Conservation (phyloP, 2,329 filamentous ascomycete species). For the Sphaerulina vaccinii region DNA sequence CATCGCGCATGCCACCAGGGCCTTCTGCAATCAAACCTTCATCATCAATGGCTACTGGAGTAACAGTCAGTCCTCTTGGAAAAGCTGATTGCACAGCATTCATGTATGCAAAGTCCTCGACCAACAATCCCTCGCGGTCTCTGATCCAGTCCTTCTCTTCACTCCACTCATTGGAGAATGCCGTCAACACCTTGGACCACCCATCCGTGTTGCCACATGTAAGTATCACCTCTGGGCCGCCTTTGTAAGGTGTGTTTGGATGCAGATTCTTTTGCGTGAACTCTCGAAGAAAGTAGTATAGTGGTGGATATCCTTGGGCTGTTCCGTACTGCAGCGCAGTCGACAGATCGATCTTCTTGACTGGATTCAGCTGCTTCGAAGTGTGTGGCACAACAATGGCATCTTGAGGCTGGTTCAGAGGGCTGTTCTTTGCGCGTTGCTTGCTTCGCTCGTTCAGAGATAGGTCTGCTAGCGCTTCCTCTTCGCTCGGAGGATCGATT, state of each 20-base stretch:
- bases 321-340: constrained; percentile 84
- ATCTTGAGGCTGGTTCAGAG: constrained; percentile 37
- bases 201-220: constrained; percentile 85
- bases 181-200: constrained; percentile 72
- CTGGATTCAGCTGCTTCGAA: constrained; percentile 56
- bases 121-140: constrained; percentile 73
- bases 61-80: constrained; percentile 70
- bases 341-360: constrained; percentile 73
- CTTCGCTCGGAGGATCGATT: constrained; percentile 46
- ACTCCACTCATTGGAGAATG: constrained; percentile 74
- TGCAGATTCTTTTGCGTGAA: constrained; percentile 76
- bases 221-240: constrained; percentile 73
- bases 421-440: constrained; percentile 28
- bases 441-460: constrained; percentile 16
- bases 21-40: constrained; percentile 77
- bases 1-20: constrained; percentile 70
- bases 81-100: constrained; percentile 67
- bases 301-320: constrained; percentile 76
- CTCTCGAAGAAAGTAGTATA: constrained; percentile 74
- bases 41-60: constrained; percentile 71
- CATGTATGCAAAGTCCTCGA: constrained; percentile 79
- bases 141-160: constrained; percentile 64
- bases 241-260: constrained; percentile 74
- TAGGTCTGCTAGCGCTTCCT: constrained; percentile 29
- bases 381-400: constrained; percentile 69